A percentile compares a stretch with the other conserved stretches of the same genome.
Evolutionary conservation across 441 rosid genomes (phyloP).

Genomic region (Daphne laureola): DNA sequence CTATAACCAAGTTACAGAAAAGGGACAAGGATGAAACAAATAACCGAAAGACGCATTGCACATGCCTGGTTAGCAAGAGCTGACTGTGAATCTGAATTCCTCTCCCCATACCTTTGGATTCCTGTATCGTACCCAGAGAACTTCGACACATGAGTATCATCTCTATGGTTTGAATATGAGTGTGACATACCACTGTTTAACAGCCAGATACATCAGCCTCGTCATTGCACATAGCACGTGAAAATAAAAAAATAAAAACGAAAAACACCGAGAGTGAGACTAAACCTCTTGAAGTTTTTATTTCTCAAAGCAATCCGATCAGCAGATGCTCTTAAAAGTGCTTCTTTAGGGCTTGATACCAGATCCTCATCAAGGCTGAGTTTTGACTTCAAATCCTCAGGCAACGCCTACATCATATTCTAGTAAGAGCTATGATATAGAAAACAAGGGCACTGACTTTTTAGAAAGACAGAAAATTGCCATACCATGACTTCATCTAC

Average conservation of each 20-base stretch:
- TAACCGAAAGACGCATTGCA: neutral
- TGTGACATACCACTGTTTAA: constrained; percentile 69
- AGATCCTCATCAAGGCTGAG: constrained; percentile 82
- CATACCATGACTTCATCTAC: constrained; percentile 93
- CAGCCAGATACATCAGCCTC: constrained; percentile 13
- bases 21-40: neutral
- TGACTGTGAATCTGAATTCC: constrained; percentile 39
- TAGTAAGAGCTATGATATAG: constrained; percentile 18
- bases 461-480: constrained; percentile 3
- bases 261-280: constrained; percentile 13
- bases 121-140: constrained; percentile 34
- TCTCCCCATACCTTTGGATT: constrained; percentile 43
- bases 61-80: constrained; percentile 45
- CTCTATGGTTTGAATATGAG: constrained; percentile 73
- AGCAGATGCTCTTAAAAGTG: constrained; percentile 61
- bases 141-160: constrained; percentile 44
- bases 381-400: constrained; percentile 78
- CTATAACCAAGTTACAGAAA: constrained; percentile 1
- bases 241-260: constrained; percentile 4
- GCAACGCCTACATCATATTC: constrained; percentile 58
- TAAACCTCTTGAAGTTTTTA: constrained; percentile 63
- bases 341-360: constrained; percentile 80
- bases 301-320: constrained; percentile 66
- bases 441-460: constrained; percentile 12
- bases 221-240: constrained; percentile 20